Conservation (phyloP, 192 early-diverging fungal genomes). For the Backusella sp. region DNA sequence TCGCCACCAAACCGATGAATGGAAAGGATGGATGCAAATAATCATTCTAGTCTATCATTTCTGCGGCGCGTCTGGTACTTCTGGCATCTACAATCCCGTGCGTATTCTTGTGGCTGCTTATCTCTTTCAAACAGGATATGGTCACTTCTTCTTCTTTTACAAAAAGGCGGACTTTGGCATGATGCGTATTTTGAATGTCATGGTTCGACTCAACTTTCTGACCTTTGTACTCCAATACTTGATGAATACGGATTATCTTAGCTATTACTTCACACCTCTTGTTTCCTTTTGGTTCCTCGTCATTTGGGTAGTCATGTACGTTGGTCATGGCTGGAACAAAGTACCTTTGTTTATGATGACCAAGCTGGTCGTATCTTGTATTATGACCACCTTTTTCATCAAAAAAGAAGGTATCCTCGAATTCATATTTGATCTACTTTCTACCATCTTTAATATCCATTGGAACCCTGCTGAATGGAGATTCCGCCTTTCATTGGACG, state of each 20-base stretch:
- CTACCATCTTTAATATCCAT: slow-evolving; percentile 43
- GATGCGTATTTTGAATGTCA: slow-evolving; percentile 56
- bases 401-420: slow-evolving; percentile 45
- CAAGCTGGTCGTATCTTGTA: slow-evolving; percentile 51
- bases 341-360: slow-evolving; percentile 44
- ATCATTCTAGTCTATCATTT: slow-evolving; percentile 72
- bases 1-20: slow-evolving; percentile 81
- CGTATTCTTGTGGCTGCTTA: slow-evolving; percentile 76
- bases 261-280: slow-evolving; percentile 81
- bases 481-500: slow-evolving; percentile 71
- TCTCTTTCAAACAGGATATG: slow-evolving; percentile 83
- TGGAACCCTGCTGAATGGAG: slow-evolving; percentile 74
- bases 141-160: slow-evolving; percentile 74
- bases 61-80: slow-evolving; percentile 60
- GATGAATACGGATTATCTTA: slow-evolving; percentile 70
- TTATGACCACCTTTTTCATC: slow-evolving; percentile 38
- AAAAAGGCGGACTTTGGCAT: slow-evolving; percentile 69
- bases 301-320: slow-evolving; percentile 69
- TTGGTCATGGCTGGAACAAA: slow-evolving; percentile 48
- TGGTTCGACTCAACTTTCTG: slow-evolving; percentile 71
- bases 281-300: slow-evolving; percentile 71
- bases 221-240: slow-evolving; percentile 63
- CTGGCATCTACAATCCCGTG: slow-evolving; percentile 71
- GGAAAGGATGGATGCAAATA: slow-evolving; percentile 91
- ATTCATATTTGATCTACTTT: slow-evolving; percentile 41